Conservation (phyloP, 306 rosid genomes). For the Prunus mume region DNA sequence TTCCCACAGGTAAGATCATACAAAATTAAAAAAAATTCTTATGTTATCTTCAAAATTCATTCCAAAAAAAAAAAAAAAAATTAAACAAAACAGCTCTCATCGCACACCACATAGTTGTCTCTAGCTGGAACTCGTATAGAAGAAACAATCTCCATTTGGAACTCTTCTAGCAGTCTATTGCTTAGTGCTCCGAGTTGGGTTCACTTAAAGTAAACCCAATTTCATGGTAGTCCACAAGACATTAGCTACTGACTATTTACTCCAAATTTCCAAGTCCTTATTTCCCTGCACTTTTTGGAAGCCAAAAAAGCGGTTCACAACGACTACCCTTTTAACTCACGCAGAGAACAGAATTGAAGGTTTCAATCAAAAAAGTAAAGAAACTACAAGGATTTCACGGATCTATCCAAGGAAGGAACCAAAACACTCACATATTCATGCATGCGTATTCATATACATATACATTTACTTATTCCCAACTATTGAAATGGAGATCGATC, state of each 20-base stretch:
- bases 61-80: background rate
- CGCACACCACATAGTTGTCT: background rate
- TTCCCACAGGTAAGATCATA: background rate
- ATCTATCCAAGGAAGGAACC: background rate
- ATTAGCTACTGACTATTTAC: slow-evolving; percentile 7
- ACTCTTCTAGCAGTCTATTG: background rate
- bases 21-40: background rate
- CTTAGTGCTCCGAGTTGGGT: background rate
- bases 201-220: background rate
- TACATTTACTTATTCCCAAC: background rate
- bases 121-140: background rate
- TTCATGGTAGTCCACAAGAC: slow-evolving; percentile 7
- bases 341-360: background rate
- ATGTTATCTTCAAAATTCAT: slow-evolving; percentile 4
- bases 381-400: background rate
- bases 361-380: background rate
- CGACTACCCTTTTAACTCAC: background rate
- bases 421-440: background rate
- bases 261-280: slow-evolving; percentile 5
- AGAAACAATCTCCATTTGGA: background rate
- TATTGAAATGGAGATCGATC: slow-evolving; percentile 20
- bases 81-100: background rate
- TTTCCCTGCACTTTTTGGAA: slow-evolving; percentile 1
- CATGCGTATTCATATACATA: background rate
- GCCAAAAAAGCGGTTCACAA: background rate